Evolutionary conservation across 2,329 filamentous ascomycete species (phyloP).

Genomic region (Byssoonygena ceratinophila): DNA sequence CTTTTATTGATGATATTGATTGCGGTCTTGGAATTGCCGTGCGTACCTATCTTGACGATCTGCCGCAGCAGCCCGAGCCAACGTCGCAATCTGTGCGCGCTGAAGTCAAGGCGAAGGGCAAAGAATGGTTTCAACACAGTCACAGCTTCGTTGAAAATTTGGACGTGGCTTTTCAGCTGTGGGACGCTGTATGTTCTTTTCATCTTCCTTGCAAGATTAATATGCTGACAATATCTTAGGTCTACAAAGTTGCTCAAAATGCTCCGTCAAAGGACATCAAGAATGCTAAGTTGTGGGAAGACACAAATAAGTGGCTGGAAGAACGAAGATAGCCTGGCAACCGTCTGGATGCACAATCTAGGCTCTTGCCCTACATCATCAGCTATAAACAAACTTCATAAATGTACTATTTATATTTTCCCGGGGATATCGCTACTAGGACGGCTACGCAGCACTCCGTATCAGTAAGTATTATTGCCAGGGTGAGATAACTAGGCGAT

Average conservation of each 20-base stretch:
- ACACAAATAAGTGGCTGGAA: conserved; percentile 50
- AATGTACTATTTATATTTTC: conserved; percentile 6
- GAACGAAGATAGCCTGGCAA: conserved; percentile 24
- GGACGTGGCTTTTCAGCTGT: conserved; percentile 50
- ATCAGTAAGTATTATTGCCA: neutral
- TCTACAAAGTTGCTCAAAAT: conserved; percentile 49
- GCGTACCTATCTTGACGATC: conserved; percentile 40
- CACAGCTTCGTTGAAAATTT: conserved; percentile 49
- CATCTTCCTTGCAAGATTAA: neutral
- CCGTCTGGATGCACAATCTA: neutral
- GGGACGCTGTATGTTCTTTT: conserved; percentile 49
- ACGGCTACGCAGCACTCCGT: too few relatives aligned
- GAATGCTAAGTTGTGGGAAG: conserved; percentile 47
- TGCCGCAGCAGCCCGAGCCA: conserved; percentile 49
- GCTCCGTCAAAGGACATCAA: conserved; percentile 42
- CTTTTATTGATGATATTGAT: conserved; percentile 38
- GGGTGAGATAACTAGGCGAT: too few relatives aligned
- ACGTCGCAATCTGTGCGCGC: conserved; percentile 41
- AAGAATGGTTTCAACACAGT: conserved; percentile 52
- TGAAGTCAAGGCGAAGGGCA: conserved; percentile 43
- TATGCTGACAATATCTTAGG: conserved; percentile 28
- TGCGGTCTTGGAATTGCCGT: conserved; percentile 40
- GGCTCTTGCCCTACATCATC: conserved; percentile 3
- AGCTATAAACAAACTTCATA: neutral
- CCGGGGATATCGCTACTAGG: too few relatives aligned